These are phyloP conservation scores for Vararia minispora DNA, from an alignment of 768 basidiomycete species.

Conservation along the genomic window DNA sequence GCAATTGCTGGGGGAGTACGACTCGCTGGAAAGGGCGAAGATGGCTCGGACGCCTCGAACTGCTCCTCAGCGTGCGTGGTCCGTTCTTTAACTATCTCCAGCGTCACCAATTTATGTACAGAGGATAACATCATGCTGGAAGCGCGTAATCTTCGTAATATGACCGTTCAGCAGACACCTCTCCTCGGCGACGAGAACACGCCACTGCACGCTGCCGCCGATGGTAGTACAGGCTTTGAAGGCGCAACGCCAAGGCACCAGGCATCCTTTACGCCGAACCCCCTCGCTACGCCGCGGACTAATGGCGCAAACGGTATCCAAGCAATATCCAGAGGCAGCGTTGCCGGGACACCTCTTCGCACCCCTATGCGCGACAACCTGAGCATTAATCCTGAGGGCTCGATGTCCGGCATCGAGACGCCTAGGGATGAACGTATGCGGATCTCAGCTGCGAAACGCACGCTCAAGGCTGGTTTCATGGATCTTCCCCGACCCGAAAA, in stretches of 20 bases:
- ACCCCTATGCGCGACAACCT: constrained; percentile 94
- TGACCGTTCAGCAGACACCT: constrained; percentile 89
- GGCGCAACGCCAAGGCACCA: constrained; percentile 90
- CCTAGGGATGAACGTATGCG: constrained; percentile 68
- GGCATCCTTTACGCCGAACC: constrained; percentile 91
- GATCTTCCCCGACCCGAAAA: constrained; percentile 89
- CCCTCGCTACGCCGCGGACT: constrained; percentile 68
- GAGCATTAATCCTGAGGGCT: constrained; percentile 71
- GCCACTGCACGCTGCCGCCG: constrained; percentile 63
- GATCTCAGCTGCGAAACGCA: constrained; percentile 53
- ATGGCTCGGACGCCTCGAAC: constrained; percentile 95
- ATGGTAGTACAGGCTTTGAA: constrained; percentile 88
- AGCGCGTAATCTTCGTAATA: constrained; percentile 89
- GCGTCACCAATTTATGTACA: constrained; percentile 22
- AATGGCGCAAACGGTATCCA: constrained; percentile 31
- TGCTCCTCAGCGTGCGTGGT: constrained; percentile 65
- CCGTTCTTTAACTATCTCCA: constrained; percentile 4
- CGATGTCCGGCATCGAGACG: constrained; percentile 45
- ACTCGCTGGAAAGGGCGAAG: constrained; percentile 74
- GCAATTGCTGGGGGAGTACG: constrained; percentile 86
- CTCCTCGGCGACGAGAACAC: constrained; percentile 97
- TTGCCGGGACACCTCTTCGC: constrained; percentile 85
- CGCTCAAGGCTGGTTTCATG: constrained; percentile 72
- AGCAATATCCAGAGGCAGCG: no score
- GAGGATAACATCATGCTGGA: constrained; percentile 94